Evolutionary conservation across 345 rosid genomes (phyloP).

Genomic region (Linum usitatissimum): DNA sequence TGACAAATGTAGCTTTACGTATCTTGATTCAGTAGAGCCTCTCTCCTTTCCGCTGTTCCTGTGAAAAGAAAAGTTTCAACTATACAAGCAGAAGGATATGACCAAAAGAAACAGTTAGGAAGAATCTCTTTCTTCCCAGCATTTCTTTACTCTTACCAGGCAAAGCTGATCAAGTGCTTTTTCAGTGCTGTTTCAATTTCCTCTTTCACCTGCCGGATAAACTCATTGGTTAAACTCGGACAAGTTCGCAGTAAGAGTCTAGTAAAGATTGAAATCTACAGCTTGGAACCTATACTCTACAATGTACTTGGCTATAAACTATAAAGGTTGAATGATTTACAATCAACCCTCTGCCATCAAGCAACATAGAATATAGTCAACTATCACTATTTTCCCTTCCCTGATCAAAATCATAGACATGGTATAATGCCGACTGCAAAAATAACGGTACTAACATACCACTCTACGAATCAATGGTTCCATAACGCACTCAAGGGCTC

Average conservation of each 20-base stretch:
- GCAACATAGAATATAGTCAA: not conserved
- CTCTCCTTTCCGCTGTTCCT: constrained; percentile 64
- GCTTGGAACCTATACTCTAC: not conserved
- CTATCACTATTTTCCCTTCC: not conserved
- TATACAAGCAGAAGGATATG: not conserved
- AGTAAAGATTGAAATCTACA: not conserved
- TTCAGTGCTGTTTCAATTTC: constrained; percentile 82
- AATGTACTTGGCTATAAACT: not conserved
- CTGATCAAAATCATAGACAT: not conserved
- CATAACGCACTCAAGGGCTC: constrained; percentile 68
- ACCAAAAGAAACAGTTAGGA: not conserved
- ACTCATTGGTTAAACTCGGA: not conserved
- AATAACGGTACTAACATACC: constrained; percentile 35
- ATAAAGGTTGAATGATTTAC: not conserved
- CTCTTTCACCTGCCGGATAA: constrained; percentile 56
- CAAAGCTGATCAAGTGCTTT: constrained; percentile 53
- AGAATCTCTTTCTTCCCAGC: not conserved
- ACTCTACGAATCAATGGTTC: constrained; percentile 95
- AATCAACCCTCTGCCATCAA: not conserved
- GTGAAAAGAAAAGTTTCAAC: constrained; percentile 12
- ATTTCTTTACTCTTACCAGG: constrained; percentile 35
- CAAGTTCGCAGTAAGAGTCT: not conserved
- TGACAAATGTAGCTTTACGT: constrained; percentile 58
- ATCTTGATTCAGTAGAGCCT: constrained; percentile 43
- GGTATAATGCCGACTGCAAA: not conserved